phyloP scores from a whole-genome alignment of 257 asterid species.

The Capsicum pubescens region DNA sequence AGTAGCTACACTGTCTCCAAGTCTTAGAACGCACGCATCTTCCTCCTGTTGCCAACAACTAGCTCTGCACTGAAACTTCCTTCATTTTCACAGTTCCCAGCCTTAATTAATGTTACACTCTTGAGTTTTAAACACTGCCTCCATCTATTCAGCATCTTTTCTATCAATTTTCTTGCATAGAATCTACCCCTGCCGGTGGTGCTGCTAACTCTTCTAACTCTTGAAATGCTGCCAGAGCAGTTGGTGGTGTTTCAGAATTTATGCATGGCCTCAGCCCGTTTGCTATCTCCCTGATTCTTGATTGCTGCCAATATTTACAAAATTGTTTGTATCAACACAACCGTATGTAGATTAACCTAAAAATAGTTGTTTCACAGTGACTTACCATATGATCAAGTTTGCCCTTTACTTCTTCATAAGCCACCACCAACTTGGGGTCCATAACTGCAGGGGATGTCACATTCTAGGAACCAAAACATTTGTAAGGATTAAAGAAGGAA shows the following conservation, averaged over 20 bases:
- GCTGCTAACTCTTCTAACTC: constrained; percentile 65
- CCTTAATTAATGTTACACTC: neutral
- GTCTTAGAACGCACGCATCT: neutral
- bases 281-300: constrained; percentile 54
- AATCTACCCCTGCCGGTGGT: neutral
- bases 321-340: neutral
- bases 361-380: neutral
- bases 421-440: constrained; percentile 56
- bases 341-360: neutral
- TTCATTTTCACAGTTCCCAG: neutral
- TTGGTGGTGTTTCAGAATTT: constrained; percentile 45
- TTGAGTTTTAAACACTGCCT: neutral
- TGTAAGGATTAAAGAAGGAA: constrained; percentile 24
- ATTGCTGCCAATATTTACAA: constrained; percentile 53
- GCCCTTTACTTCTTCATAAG: constrained; percentile 57
- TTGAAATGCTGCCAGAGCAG: constrained; percentile 49
- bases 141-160: neutral
- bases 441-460: constrained; percentile 35
- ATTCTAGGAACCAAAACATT: constrained; percentile 44
- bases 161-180: constrained; percentile 22
- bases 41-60: constrained; percentile 24
- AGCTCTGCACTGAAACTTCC: constrained; percentile 6
- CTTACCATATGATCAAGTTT: constrained; percentile 68
- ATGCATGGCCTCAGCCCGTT: constrained; percentile 57
- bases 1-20: constrained; percentile 13